phyloP scores from a whole-genome alignment of 1,284 basidiomycete genomes.

The Ustilago trichophora region DNA sequence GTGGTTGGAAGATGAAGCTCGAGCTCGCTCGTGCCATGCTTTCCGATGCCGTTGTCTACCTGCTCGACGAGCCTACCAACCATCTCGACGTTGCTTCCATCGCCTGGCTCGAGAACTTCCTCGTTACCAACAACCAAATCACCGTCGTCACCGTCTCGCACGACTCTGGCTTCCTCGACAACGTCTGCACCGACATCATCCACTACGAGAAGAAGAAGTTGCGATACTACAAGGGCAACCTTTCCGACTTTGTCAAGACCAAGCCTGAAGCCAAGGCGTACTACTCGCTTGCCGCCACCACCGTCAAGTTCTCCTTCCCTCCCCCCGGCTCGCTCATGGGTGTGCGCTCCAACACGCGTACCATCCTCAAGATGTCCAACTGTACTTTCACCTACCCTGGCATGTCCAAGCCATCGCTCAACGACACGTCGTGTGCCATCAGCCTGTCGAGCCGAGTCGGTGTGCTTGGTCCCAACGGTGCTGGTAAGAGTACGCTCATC shows the following conservation, averaged over 20 bases:
- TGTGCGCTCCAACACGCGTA: conserved; percentile 93
- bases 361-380: conserved; percentile 90
- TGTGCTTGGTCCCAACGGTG: conserved; percentile 67
- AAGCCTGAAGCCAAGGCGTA: conserved; percentile 96
- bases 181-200: conserved; percentile 96
- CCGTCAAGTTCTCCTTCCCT: conserved; percentile 96
- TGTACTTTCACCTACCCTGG: conserved; percentile 97
- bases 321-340: conserved; percentile 96
- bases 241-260: conserved; percentile 87
- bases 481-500: conserved; percentile 82
- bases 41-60: conserved; percentile 79
- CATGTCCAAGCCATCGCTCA: conserved; percentile 80
- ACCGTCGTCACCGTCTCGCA: conserved; percentile 97
- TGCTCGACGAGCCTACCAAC: conserved; percentile 93
- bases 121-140: conserved; percentile 63
- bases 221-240: conserved; percentile 92
- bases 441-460: conserved; percentile 75
- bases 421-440: conserved; percentile 89
- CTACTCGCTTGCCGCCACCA: conserved; percentile 93
- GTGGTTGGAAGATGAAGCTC: conserved; percentile 98
- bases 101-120: conserved; percentile 90
- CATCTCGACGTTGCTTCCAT: conserved; percentile 79
- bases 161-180: conserved; percentile 97
- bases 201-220: conserved; percentile 98
- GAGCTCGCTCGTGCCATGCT: conserved; percentile 74